Evolutionary conservation across 2,329 filamentous ascomycete species (phyloP).

Genomic region (Aspergillus pseudotamarii): DNA sequence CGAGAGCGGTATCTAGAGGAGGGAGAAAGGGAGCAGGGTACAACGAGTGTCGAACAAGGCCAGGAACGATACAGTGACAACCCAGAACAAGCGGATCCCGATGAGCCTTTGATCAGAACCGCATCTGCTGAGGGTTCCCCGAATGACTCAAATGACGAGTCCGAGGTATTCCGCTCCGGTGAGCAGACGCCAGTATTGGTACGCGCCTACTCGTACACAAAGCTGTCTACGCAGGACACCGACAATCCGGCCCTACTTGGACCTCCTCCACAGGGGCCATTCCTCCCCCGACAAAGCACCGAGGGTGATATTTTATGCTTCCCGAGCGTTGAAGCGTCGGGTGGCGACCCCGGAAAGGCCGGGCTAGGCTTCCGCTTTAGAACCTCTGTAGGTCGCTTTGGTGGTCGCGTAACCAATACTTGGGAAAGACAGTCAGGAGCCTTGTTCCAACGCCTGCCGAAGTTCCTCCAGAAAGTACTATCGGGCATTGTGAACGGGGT

Average conservation of each 20-base stretch:
- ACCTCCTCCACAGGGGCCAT: slow-evolving; percentile 35
- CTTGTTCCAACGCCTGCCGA: slow-evolving; percentile 55
- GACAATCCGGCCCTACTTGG: slow-evolving; percentile 30
- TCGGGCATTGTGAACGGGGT: slow-evolving; percentile 45
- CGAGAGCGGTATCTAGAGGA: slow-evolving; percentile 60
- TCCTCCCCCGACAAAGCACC: slow-evolving; percentile 43
- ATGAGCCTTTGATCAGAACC: slow-evolving; percentile 40
- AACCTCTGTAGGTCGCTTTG: slow-evolving; percentile 23
- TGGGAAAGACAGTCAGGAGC: slow-evolving; percentile 26
- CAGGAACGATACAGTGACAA: slow-evolving; percentile 45
- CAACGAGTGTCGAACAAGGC: slow-evolving; percentile 41
- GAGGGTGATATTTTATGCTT: slow-evolving; percentile 65
- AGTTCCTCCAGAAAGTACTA: slow-evolving; percentile 54
- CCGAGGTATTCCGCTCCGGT: slow-evolving; percentile 38
- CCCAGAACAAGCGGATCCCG: slow-evolving; percentile 40
- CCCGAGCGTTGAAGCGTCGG: slow-evolving; percentile 38
- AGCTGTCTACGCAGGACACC: slow-evolving; percentile 30
- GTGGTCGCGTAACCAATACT: slow-evolving; percentile 21
- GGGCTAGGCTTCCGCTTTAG: slow-evolving; percentile 35
- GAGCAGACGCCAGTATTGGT: slow-evolving; percentile 43
- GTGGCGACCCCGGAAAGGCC: slow-evolving; percentile 28
- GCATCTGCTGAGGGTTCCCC: slow-evolving; percentile 25
- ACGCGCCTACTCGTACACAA: slow-evolving; percentile 38
- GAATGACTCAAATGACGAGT: slow-evolving; percentile 17
- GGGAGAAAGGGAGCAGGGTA: slow-evolving; percentile 39